Evolutionary conservation across 192 early-diverging fungal species (phyloP).

Genomic region (Umbelopsis sp.): DNA sequence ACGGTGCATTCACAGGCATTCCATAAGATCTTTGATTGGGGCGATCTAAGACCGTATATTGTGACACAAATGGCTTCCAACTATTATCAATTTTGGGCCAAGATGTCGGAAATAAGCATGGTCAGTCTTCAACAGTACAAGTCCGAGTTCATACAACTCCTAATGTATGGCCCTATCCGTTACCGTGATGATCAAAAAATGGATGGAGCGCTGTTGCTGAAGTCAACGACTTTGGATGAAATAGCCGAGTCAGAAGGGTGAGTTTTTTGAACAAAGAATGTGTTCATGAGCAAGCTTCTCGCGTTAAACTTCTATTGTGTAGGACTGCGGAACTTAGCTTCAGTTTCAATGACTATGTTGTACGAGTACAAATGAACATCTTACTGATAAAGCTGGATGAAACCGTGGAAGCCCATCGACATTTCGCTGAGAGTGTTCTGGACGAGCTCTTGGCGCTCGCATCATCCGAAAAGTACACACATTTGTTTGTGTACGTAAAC

Average conservation of each 20-base stretch:
- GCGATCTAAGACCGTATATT: slow-evolving; percentile 30
- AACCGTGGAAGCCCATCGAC: slow-evolving; percentile 19
- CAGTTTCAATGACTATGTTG: slow-evolving; percentile 49
- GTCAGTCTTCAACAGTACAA: slow-evolving; percentile 21
- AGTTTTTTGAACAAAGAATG: neutral
- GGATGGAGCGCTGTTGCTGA: slow-evolving; percentile 47
- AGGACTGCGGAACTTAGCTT: slow-evolving; percentile 30
- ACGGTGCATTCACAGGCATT: slow-evolving; percentile 21
- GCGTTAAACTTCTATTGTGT: neutral
- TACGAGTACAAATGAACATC: slow-evolving; percentile 51
- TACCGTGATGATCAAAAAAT: slow-evolving; percentile 54
- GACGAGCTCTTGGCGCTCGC: neutral
- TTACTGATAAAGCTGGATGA: slow-evolving; percentile 45
- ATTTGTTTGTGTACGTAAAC: slow-evolving; percentile 24
- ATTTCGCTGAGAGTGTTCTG: slow-evolving; percentile 37
- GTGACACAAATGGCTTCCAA: slow-evolving; percentile 18
- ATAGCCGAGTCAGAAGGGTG: slow-evolving; percentile 29
- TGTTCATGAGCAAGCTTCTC: neutral
- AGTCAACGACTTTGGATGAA: slow-evolving; percentile 22
- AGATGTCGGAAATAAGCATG: neutral
- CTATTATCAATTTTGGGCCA: slow-evolving; percentile 33
- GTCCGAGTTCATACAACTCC: slow-evolving; percentile 31
- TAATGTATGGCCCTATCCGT: slow-evolving; percentile 51
- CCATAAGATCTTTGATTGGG: slow-evolving; percentile 20
- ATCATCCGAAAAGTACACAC: slow-evolving; percentile 6